Percentiles rank a stretch among this genome's conserved stretches.
Evolutionary conservation across 2,329 filamentous ascomycete genomes (phyloP).

Genomic region (Didymella lethalis): DNA sequence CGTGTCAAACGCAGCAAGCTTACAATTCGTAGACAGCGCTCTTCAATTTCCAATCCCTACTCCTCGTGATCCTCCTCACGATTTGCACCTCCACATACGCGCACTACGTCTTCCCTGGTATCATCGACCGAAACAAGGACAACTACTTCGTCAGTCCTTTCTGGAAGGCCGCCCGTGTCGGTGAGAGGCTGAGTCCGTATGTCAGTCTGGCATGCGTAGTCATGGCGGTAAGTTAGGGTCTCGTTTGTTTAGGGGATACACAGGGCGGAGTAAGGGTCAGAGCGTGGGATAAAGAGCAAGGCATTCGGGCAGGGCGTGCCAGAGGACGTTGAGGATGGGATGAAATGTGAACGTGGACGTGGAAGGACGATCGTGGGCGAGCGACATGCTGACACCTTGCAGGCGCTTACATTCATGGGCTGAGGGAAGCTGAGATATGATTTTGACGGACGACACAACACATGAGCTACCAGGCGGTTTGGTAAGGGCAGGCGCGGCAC

Average conservation of each 20-base stretch:
- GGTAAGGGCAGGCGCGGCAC: constrained; percentile 18
- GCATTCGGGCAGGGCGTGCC: background rate
- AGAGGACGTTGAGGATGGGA: background rate
- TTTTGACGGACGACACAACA: background rate
- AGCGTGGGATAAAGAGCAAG: background rate
- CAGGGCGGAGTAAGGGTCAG: background rate
- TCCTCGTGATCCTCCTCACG: constrained; percentile 91
- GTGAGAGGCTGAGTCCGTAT: constrained; percentile 92
- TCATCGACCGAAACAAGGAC: constrained; percentile 92
- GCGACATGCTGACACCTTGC: constrained; percentile 13
- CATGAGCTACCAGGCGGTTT: constrained; percentile 4
- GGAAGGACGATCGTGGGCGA: background rate
- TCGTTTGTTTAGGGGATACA: background rate
- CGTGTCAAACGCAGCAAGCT: constrained; percentile 1
- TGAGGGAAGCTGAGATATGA: constrained; percentile 2
- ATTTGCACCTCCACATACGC: constrained; percentile 96
- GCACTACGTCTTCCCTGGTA: constrained; percentile 85
- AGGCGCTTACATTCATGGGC: constrained; percentile 44
- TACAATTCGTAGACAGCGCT: constrained; percentile 76
- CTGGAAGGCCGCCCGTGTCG: constrained; percentile 94
- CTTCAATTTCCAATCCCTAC: constrained; percentile 98
- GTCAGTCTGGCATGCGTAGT: constrained; percentile 91
- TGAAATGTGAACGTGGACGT: background rate
- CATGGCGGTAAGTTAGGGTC: constrained; percentile 75
- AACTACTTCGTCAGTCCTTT: constrained; percentile 83